Evolutionary conservation across 108 stramenopile species (phyloP), one percentile per base, ranked within the genome.

Genomic region (Mediolabrus comicus): DNA sequence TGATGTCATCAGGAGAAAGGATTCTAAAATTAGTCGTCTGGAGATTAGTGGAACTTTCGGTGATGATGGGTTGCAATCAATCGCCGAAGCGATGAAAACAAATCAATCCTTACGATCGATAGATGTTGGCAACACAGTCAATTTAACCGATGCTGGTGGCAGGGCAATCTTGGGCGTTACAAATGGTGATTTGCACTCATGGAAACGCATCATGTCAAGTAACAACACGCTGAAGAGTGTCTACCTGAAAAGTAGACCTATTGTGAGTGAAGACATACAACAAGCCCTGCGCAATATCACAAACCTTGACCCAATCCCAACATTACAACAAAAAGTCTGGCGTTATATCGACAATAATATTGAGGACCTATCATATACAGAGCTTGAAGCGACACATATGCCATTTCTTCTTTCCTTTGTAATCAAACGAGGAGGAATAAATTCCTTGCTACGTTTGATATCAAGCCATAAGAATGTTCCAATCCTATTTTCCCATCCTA

Each of bases 21-120:
- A 43, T 31, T 75, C 54, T 41, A 67, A 67, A 33, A 51, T 75
- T 12, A 59, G 57, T 19, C 59, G 74, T 7, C 61, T 75, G 28
- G 74, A 75, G n/a, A 27, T 75, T 6, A 58, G 74, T 59, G 72
- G 72, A 6, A 58, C 34, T 9, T 74, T 74, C 38, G 72, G 72
- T 22, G 65, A 74, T 53, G 64, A 65, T 3, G 72, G 65, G 0
- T 16, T 74, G 3, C 28, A 74, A 29, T 53, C 35, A 35, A 59
- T 74, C 34, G 72, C 64, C 27, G 72, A 65, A 26, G 72, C 64
- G 13, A 31, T 74, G 16, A 65, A 59, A 59, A 16, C 54, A 9
- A 74, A 74, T 13, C 52, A 11, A 51, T 56, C 72, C 26, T 36
- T 74, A 4, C 65, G 55, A 29, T 65, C 64, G 12, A 74, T 74